Conservation (phyloP, 805 yeast genomes). For the Candida schatavii region DNA sequence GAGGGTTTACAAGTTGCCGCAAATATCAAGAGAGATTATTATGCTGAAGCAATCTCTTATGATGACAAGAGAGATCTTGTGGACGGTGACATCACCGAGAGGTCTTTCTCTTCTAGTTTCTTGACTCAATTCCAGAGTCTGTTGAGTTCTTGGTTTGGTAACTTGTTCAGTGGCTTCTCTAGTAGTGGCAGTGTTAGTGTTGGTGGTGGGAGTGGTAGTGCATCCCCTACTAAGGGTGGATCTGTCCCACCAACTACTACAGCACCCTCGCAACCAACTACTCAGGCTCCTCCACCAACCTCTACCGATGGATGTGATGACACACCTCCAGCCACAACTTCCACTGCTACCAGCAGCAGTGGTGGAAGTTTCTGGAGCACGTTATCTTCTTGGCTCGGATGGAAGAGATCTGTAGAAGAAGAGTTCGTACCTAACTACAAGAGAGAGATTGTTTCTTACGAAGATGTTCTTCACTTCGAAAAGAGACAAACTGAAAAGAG, state of each 20-base stretch:
- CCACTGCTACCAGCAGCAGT: background rate
- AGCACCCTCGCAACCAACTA: background rate
- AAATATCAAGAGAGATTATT: background rate
- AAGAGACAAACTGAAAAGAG: conserved; percentile 1
- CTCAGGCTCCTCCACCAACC: background rate
- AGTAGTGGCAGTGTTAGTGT: background rate
- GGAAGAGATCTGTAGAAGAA: background rate
- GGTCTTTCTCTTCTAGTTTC: background rate
- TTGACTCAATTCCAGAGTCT: background rate
- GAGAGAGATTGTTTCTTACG: background rate
- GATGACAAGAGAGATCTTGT: conserved; percentile 2
- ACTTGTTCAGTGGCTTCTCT: background rate
- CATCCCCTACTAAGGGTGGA: background rate
- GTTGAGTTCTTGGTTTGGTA: background rate
- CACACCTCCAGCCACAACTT: background rate
- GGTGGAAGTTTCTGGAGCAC: background rate
- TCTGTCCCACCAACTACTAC: background rate
- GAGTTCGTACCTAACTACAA: background rate
- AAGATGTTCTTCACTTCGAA: background rate
- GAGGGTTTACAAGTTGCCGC: background rate
- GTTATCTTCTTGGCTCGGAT: background rate
- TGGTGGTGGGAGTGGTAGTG: background rate
- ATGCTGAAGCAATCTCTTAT: background rate
- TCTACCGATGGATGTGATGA: background rate
- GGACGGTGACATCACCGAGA: background rate